Evolutionary conservation across 108 stramenopile genomes (phyloP), one percentile per base, ranked within the genome.

Genomic region (Phaeodactylum tricornutum): DNA sequence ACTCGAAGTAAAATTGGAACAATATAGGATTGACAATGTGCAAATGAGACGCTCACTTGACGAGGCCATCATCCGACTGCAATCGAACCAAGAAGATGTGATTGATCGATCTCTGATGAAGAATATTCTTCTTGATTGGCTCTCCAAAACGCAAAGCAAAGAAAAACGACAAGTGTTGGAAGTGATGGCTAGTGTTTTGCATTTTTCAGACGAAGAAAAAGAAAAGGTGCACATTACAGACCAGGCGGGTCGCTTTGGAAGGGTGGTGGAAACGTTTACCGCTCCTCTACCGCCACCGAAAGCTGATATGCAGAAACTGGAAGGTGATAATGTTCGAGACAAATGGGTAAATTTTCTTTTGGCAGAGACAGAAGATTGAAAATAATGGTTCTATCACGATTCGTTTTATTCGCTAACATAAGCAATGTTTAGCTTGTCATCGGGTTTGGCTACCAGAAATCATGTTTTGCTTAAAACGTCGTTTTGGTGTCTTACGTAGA

Each of bases 81-180:
- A 85, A 58, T 68, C 69, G 8, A 86, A 61, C n/a, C 85, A 92
- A 66, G 90, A 92, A 61, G 90, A 92, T 51, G 79, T 92, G 12
- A 71, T 92, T 28, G 90, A 92, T 66, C 73, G 90, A 43, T 57
- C 64, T 17, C 47, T 92, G 14, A 92, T 92, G 62, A 92, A 92
- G 52, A 92, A 87, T 50, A 75, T 92, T 21, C 77, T 92, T 22
- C 64, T 92, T 32, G 90, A 92, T 60, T 92, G 90, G 90, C 74
- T 80, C 33, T 50, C 53, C 3, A 74, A 72, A 66, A 60, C 51
- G 3, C 72, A 69, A 4, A 26, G 29, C 2, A 81, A 80, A 42
- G 69, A 55, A 4, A 80, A 81, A 50, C 61, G 88, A 48, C 75
- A 87, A 59, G 84, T 92, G 5, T 60, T 92, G 61, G 52, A 81